Base-by-base conservation (phyloP, 345 rosid species). In the Gossypium arboreum region DNA sequence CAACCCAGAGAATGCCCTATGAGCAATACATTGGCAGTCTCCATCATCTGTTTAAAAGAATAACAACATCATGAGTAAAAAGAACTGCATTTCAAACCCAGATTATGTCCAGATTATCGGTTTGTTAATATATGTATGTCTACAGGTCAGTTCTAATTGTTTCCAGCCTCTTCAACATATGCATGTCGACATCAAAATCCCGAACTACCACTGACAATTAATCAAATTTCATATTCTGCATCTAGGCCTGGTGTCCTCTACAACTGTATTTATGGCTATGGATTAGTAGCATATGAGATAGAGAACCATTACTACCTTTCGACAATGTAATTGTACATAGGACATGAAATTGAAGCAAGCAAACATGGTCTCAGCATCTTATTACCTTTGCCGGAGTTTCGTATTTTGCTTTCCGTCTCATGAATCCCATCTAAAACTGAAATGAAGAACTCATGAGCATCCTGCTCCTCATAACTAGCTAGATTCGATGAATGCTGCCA, bases 371-470 rank as follows among this genome's bases (percentile, higher is more conserved):
- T 12, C 62, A 60, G 16, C 34, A 59, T 75, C 65, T 44, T 41
- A 48, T 76, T 84, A 90, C 94, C 94, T 85, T 85, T 81, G 74
- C 57, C 65, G 6, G 78, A 62, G 79, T 78, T 80, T 71, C 70
- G 86, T 22, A 88, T 69, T 81, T 87, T 88, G 54, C 89, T 88
- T 78, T 83, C 92, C 70, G 83, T 92, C 84, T 92, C 97, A 85
- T 94, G 98, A 78, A 94, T 92, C 69, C 88, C 86, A 79, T 92
- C 91, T 72, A 94, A 84, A 75, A 92, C 78, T 11, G 98, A 94
- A 72, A 94, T 94, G 83, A 92, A 91, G 83, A 94, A 94, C 81
- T 94, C 98, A 61, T 94, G 97, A 24, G 98, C 94, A 85, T 94
- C 98, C 75, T 92, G 97, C 88, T 94, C 94, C 73, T 87, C 88